Evolutionary conservation across 2,329 filamentous ascomycete genomes (phyloP).

Genomic region (Neofusicoccum sp.): DNA sequence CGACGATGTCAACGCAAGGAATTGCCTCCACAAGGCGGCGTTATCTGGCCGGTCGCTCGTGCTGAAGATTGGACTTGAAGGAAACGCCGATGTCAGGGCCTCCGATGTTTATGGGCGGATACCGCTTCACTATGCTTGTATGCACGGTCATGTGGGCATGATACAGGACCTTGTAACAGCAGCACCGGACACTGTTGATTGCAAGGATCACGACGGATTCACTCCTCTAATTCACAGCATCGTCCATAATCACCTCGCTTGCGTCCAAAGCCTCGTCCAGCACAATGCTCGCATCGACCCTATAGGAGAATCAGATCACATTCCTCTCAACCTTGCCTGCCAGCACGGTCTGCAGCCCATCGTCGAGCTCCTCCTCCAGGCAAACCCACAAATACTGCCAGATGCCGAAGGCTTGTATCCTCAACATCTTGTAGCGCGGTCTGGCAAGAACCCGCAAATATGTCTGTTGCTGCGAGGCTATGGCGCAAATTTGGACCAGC

Average conservation of each 20-base stretch:
- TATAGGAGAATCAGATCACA: slow-evolving; percentile 83
- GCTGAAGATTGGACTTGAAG: slow-evolving; percentile 72
- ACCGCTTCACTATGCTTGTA: slow-evolving; percentile 92
- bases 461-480: slow-evolving; percentile 80
- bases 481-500: slow-evolving; percentile 86
- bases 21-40: slow-evolving; percentile 93
- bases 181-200: slow-evolving; percentile 75
- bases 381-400: slow-evolving; percentile 79
- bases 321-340: slow-evolving; percentile 91
- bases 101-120: slow-evolving; percentile 94
- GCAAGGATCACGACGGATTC: slow-evolving; percentile 95
- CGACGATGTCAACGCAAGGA: slow-evolving; percentile 97
- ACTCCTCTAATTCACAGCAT: slow-evolving; percentile 95
- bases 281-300: slow-evolving; percentile 85
- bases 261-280: slow-evolving; percentile 75
- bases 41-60: slow-evolving; percentile 87
- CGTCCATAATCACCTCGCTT: slow-evolving; percentile 80
- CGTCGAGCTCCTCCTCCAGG: slow-evolving; percentile 79
- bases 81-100: slow-evolving; percentile 73
- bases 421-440: slow-evolving; percentile 93
- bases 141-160: slow-evolving; percentile 88
- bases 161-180: slow-evolving; percentile 71
- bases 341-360: slow-evolving; percentile 87
- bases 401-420: slow-evolving; percentile 96
- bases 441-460: slow-evolving; percentile 78